These are phyloP conservation scores for Skeletonema menzelii DNA, from an alignment of 108 stramenopile genomes.

Conservation along the genomic window DNA sequence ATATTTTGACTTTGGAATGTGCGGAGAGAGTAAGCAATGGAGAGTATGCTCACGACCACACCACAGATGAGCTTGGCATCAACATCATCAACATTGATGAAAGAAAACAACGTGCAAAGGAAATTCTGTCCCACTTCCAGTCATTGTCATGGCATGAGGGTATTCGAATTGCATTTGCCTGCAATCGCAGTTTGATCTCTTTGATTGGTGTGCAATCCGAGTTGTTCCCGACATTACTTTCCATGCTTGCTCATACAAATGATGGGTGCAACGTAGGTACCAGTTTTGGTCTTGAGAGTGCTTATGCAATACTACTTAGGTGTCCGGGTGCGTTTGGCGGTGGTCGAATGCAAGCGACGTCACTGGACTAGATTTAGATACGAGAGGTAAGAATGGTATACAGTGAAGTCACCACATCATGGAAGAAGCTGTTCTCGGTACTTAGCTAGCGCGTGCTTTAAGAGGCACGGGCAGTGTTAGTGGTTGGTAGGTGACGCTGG, in stretches of 20 bases:
- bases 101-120: conserved; percentile 3
- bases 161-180: conserved; percentile 18
- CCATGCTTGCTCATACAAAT: neutral
- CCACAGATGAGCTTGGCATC: neutral
- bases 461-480: too few species aligned
- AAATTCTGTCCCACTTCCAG: conserved; percentile 17
- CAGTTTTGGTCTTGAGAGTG: neutral
- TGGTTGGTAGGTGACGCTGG: too few species aligned
- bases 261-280: neutral
- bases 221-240: conserved; percentile 11
- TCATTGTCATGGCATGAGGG: conserved; percentile 22
- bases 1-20: conserved; percentile 9
- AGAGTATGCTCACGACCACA: neutral
- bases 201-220: conserved; percentile 13
- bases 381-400: too few species aligned
- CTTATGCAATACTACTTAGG: neutral
- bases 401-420: too few species aligned
- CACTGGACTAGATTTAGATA: neutral
- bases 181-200: conserved; percentile 15
- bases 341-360: neutral
- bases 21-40: neutral
- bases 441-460: too few species aligned
- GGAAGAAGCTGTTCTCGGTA: too few species aligned
- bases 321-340: neutral
- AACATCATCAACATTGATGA: neutral